Evolutionary conservation across 805 yeast species (phyloP).

Genomic region (Spencermartinsiella europaea): DNA sequence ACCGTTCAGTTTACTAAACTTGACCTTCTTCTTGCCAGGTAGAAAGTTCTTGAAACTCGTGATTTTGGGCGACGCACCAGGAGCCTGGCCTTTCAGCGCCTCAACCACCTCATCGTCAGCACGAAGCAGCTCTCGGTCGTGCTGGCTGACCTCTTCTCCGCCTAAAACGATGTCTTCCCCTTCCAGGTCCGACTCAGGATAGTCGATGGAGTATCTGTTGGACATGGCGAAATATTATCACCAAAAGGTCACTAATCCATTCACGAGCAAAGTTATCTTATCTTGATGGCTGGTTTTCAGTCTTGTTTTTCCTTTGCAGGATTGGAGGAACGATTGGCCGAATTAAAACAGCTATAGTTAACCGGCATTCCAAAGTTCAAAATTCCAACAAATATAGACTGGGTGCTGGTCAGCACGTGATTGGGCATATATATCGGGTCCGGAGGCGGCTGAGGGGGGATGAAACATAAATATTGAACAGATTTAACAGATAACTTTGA

Average conservation of each 20-base stretch:
- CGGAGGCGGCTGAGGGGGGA: too few relatives aligned
- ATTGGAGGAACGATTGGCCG: too few relatives aligned
- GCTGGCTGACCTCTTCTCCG: constrained; percentile 15
- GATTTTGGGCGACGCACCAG: constrained; percentile 4
- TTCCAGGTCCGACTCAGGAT: constrained; percentile 11
- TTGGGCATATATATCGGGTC: too few relatives aligned
- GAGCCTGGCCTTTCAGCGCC: constrained; percentile 10
- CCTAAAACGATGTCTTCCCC: constrained; percentile 17
- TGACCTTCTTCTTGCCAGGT: constrained; percentile 13
- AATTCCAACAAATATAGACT: too few relatives aligned
- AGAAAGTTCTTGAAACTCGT: constrained; percentile 9
- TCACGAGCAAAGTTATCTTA: neutral
- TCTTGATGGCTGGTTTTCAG: too few relatives aligned
- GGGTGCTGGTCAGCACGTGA: too few relatives aligned
- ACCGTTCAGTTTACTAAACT: too few relatives aligned
- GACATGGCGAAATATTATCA: constrained; percentile 4
- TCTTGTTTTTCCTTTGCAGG: too few relatives aligned
- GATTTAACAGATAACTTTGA: too few relatives aligned
- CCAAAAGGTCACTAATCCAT: neutral
- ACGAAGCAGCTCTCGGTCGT: constrained; percentile 18
- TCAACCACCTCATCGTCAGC: constrained; percentile 19
- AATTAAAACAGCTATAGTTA: too few relatives aligned
- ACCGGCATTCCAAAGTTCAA: too few relatives aligned
- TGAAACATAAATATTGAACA: too few relatives aligned
- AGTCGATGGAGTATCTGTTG: constrained; percentile 12